These are phyloP conservation scores for Nicotiana otophora DNA, from an alignment of 257 asterid genomes.

Conservation along the genomic window DNA sequence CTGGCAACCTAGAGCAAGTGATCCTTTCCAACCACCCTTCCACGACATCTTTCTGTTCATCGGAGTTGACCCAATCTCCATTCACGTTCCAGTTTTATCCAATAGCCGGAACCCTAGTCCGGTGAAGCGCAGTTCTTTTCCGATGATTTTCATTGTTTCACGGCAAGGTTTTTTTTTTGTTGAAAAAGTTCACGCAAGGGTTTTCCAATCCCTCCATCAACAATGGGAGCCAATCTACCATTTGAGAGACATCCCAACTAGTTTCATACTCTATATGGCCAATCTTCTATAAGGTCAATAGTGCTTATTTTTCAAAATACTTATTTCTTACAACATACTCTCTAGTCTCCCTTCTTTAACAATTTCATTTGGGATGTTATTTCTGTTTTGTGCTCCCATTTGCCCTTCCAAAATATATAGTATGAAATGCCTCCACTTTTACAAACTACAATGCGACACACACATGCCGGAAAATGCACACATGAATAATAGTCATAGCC, in stretches of 20 bases:
- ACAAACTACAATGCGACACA: background rate
- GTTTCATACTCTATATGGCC: too few relatives aligned
- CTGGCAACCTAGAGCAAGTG: background rate
- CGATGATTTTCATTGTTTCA: background rate
- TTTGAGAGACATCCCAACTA: too few relatives aligned
- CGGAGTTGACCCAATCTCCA: background rate
- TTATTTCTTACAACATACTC: too few relatives aligned
- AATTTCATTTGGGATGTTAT: background rate
- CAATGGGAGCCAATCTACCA: too few relatives aligned
- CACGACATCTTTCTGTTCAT: too few relatives aligned
- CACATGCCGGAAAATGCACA: background rate
- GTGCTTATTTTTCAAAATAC: too few relatives aligned
- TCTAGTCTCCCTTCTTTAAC: background rate
- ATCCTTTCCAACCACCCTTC: background rate
- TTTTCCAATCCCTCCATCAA: too few relatives aligned
- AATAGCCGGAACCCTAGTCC: background rate
- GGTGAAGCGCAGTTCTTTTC: background rate
- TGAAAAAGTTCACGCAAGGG: too few relatives aligned
- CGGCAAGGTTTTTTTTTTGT: background rate
- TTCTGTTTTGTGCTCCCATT: background rate
- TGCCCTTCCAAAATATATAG: background rate
- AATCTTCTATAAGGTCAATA: too few relatives aligned
- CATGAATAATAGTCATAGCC: background rate
- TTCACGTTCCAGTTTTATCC: background rate
- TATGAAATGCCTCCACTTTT: too few relatives aligned